A percentile compares a stretch with the other conserved stretches of the same genome.
phyloP scores from a whole-genome alignment of 305 asterid species.

The Solanum hybrid region DNA sequence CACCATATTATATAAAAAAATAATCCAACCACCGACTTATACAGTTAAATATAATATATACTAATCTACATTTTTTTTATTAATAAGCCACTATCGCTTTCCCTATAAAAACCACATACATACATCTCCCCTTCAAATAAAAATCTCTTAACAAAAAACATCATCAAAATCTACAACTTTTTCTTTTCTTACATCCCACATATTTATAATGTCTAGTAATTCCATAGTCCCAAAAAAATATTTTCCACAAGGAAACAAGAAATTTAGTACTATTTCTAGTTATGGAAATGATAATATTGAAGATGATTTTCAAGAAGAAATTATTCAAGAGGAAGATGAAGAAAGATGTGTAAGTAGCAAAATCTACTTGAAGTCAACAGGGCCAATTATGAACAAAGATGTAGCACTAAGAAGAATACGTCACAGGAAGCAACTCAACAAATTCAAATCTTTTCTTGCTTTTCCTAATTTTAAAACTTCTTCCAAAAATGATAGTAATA shows the following conservation, averaged over 20 bases:
- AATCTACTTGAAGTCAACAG: constrained; percentile 27
- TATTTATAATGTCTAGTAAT: background rate
- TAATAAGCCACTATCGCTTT: background rate
- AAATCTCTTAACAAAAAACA: background rate
- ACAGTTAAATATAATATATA: background rate
- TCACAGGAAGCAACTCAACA: constrained; percentile 40
- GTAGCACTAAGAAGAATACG: constrained; percentile 46
- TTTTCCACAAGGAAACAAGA: background rate
- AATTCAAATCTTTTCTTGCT: constrained; percentile 25
- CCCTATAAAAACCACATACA: background rate
- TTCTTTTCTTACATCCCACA: background rate
- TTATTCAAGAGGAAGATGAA: background rate
- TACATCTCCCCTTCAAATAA: background rate
- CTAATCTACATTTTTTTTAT: background rate
- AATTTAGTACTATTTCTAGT: background rate
- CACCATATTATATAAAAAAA: background rate
- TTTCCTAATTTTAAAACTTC: constrained; percentile 5
- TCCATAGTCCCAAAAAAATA: background rate
- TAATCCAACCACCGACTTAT: background rate
- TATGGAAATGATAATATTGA: background rate
- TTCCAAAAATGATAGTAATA: background rate
- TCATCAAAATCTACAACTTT: background rate
- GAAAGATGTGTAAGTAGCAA: constrained; percentile 13
- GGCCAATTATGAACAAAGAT: constrained; percentile 23
- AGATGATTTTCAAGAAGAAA: background rate